A percentile compares a stretch with the other conserved stretches of the same genome.
phyloP scores from a whole-genome alignment of 768 basidiomycete genomes.

The Lyophyllum shimeji region DNA sequence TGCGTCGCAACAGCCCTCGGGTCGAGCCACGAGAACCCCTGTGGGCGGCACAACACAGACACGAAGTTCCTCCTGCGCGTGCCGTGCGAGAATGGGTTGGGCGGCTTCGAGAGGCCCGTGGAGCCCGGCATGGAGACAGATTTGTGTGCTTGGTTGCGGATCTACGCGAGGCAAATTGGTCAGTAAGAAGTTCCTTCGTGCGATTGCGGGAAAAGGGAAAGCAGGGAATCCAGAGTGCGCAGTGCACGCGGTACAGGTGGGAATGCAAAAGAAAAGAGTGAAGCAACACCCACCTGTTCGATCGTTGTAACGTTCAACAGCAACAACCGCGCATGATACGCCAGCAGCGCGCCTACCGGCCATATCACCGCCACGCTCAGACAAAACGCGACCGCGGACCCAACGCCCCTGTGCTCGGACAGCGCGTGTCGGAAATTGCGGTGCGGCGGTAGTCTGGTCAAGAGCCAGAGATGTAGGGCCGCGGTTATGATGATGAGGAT shows the following conservation, averaged over 20 bases:
- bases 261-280: neutral
- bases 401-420: conserved; percentile 47
- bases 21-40: conserved; percentile 80
- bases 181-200: too few species aligned
- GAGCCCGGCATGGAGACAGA: conserved; percentile 57
- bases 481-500: conserved; percentile 80
- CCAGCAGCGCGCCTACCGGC: conserved; percentile 77
- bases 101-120: conserved; percentile 52
- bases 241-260: too few species aligned
- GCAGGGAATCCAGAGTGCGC: too few species aligned
- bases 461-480: conserved; percentile 74
- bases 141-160: conserved; percentile 83
- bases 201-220: neutral
- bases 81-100: conserved; percentile 88
- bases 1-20: conserved; percentile 57
- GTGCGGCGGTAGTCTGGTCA: conserved; percentile 42
- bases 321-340: conserved; percentile 86
- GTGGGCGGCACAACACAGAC: conserved; percentile 78
- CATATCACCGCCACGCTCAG: conserved; percentile 74
- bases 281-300: conserved; percentile 67
- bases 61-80: conserved; percentile 72
- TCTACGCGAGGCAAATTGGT: too few species aligned
- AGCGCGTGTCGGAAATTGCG: conserved; percentile 47
- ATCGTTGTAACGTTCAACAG: conserved; percentile 93
- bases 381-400: conserved; percentile 80